These are phyloP conservation scores for Ganoderma multipileum DNA, from an alignment of 1,284 basidiomycete genomes.

Conservation along the genomic window DNA sequence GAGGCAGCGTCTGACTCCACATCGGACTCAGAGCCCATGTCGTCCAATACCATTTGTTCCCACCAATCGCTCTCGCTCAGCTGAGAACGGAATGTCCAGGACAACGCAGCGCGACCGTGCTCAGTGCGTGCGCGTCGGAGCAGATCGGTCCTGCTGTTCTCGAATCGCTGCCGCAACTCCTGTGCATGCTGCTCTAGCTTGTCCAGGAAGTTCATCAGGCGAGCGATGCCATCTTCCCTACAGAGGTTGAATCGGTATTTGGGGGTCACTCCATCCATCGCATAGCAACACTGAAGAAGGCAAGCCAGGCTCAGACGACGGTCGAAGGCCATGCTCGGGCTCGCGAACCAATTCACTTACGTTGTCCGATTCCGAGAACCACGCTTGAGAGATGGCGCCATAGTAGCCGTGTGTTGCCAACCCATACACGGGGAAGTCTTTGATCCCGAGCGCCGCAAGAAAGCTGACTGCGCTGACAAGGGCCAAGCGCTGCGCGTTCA, in stretches of 20 bases:
- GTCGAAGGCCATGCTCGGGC: too few relatives aligned
- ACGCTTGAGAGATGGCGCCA: not conserved
- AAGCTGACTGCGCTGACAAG: not conserved
- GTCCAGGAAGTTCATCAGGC: not conserved
- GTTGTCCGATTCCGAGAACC: not conserved
- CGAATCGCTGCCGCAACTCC: not conserved
- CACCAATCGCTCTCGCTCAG: not conserved
- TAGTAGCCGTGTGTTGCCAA: not conserved
- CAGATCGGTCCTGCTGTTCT: not conserved
- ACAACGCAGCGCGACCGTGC: not conserved
- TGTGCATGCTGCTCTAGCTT: not conserved
- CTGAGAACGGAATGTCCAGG: not conserved
- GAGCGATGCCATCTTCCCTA: not conserved
- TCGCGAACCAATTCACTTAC: not conserved
- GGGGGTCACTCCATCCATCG: not conserved
- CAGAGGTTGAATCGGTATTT: not conserved
- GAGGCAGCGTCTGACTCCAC: not conserved
- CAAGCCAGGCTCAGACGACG: not conserved
- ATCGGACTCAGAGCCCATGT: not conserved
- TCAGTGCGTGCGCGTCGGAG: not conserved
- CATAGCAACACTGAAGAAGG: not conserved
- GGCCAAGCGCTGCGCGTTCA: not conserved
- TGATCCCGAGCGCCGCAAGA: conserved; percentile 1
- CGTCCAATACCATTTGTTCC: not conserved
- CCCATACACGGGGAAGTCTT: conserved; percentile 4